Evolutionary conservation across 2,329 filamentous ascomycete species (phyloP).

Genomic region (Cadophora gregata): DNA sequence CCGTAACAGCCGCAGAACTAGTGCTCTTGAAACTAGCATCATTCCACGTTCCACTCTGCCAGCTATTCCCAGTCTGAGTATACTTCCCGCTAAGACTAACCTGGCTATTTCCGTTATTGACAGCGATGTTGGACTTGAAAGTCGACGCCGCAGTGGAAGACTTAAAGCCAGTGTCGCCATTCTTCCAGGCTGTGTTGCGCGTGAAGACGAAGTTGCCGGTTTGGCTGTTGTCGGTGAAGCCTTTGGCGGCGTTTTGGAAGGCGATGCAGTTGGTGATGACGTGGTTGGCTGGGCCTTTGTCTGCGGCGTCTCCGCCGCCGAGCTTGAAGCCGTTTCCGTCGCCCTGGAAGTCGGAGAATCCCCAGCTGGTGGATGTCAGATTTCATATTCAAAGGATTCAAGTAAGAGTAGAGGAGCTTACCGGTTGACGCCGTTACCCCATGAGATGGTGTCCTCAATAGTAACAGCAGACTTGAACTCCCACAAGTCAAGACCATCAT

Average conservation of each 20-base stretch:
- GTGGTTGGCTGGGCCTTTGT: slow-evolving; percentile 50
- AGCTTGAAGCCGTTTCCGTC: slow-evolving; percentile 58
- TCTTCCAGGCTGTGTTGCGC: slow-evolving; percentile 55
- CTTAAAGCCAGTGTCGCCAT: slow-evolving; percentile 50
- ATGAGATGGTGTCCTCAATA: slow-evolving; percentile 52
- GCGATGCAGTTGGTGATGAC: slow-evolving; percentile 53
- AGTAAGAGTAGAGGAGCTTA: neutral
- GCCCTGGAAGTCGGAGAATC: slow-evolving; percentile 50
- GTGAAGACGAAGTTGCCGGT: slow-evolving; percentile 49
- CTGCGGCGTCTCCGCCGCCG: slow-evolving; percentile 44
- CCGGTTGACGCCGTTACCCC: slow-evolving; percentile 53
- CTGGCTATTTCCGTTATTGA: slow-evolving; percentile 43
- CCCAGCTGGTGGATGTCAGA: slow-evolving; percentile 45
- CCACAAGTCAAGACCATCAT: slow-evolving; percentile 54
- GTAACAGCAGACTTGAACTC: slow-evolving; percentile 52
- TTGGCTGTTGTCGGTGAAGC: slow-evolving; percentile 55
- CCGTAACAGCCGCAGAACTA: slow-evolving; percentile 46
- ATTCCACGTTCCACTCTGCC: slow-evolving; percentile 48
- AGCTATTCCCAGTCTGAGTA: slow-evolving; percentile 49
- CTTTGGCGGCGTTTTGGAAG: slow-evolving; percentile 51
- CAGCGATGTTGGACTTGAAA: slow-evolving; percentile 50
- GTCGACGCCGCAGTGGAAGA: slow-evolving; percentile 46
- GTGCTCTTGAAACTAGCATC: slow-evolving; percentile 49
- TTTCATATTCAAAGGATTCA: neutral
- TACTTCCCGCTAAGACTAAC: slow-evolving; percentile 38